These are phyloP conservation scores for Alternaria alternata DNA, from an alignment of 2,329 filamentous ascomycete species.

Conservation along the genomic window DNA sequence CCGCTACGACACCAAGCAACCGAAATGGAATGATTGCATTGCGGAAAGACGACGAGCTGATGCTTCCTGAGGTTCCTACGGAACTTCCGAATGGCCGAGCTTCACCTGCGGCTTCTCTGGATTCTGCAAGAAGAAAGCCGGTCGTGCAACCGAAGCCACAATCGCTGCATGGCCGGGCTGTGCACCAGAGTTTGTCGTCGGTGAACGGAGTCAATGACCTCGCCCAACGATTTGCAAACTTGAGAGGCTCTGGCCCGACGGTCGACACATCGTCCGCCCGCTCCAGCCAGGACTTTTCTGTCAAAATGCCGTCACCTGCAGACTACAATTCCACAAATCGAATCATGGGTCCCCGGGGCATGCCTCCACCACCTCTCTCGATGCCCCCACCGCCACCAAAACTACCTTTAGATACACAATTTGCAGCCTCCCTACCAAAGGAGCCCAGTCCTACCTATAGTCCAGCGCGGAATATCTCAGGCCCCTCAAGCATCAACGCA, in stretches of 20 bases:
- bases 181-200: constrained; percentile 51
- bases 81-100: constrained; percentile 26
- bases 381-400: constrained; percentile 53
- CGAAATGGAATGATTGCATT: constrained; percentile 25
- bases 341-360: constrained; percentile 61
- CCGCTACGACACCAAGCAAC: constrained; percentile 20
- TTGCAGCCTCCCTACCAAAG: constrained; percentile 70
- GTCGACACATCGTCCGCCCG: constrained; percentile 33
- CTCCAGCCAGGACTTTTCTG: constrained; percentile 42
- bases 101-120: constrained; percentile 27
- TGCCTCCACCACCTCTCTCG: constrained; percentile 53
- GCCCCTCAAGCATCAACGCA: constrained; percentile 69
- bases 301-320: constrained; percentile 53
- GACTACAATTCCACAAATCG: constrained; percentile 46
- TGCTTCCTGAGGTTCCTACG: constrained; percentile 46
- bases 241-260: constrained; percentile 34
- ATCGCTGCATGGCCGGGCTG: constrained; percentile 68
- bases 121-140: constrained; percentile 44
- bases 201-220: constrained; percentile 42
- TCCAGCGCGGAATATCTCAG: constrained; percentile 75
- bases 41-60: constrained; percentile 43
- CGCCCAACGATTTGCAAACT: constrained; percentile 50
- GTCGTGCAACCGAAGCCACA: constrained; percentile 72
- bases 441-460: constrained; percentile 79
- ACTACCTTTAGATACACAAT: constrained; percentile 59